phyloP scores from a whole-genome alignment of 805 yeast species.

The Candida awuae region DNA sequence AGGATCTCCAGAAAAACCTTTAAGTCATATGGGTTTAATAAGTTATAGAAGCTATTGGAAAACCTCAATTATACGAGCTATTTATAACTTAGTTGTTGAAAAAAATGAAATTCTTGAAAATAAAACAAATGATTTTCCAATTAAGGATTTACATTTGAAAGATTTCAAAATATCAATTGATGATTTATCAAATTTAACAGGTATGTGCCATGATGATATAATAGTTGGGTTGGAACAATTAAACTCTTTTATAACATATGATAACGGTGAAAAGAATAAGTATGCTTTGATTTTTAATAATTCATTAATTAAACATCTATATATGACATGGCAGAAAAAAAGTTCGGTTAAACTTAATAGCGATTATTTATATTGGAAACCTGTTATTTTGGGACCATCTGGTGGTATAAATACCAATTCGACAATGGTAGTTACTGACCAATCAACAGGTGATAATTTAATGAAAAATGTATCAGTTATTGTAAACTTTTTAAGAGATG shows the following conservation, averaged over 20 bases:
- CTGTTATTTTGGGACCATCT: slow-evolving; percentile 75
- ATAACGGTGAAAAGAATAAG: slow-evolving; percentile 34
- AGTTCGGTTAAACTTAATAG: slow-evolving; percentile 45
- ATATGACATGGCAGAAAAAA: slow-evolving; percentile 47
- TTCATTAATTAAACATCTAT: slow-evolving; percentile 32
- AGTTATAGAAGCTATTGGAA: slow-evolving; percentile 89
- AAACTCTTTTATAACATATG: slow-evolving; percentile 40
- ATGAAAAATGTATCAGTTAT: slow-evolving; percentile 49
- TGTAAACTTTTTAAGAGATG: slow-evolving; percentile 57
- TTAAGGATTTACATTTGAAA: slow-evolving; percentile 5
- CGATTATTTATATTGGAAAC: slow-evolving; percentile 64
- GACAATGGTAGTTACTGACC: slow-evolving; percentile 29
- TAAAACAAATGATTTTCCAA: neutral
- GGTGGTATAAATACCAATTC: slow-evolving; percentile 71
- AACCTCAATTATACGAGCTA: slow-evolving; percentile 46
- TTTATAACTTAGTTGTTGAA: slow-evolving; percentile 21
- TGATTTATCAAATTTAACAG: slow-evolving; percentile 60
- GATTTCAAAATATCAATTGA: slow-evolving; percentile 40
- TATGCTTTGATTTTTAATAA: slow-evolving; percentile 51
- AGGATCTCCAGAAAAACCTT: slow-evolving; percentile 95
- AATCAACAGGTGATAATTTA: slow-evolving; percentile 20
- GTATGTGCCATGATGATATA: slow-evolving; percentile 83
- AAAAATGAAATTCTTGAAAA: slow-evolving; percentile 3
- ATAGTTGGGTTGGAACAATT: slow-evolving; percentile 79
- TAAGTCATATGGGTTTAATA: slow-evolving; percentile 75